Conservation (phyloP, 768 basidiomycete species). For the Russula sp. region DNA sequence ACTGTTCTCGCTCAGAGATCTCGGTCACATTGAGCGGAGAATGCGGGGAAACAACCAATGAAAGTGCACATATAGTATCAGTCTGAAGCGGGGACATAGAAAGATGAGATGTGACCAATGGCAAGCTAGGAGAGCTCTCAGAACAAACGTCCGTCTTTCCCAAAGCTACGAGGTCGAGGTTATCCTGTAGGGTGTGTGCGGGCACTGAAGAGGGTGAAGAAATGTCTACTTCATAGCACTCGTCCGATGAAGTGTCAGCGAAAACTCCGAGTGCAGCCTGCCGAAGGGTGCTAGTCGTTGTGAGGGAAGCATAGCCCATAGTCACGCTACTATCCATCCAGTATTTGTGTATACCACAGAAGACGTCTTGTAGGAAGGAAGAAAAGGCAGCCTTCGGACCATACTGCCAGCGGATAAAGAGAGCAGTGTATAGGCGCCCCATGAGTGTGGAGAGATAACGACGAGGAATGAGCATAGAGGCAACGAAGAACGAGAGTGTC, state of each 20-base stretch:
- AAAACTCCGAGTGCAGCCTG: not conserved
- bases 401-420: slow-evolving; percentile 11
- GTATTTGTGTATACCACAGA: slow-evolving; percentile 8
- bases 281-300: not conserved
- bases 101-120: not conserved
- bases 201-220: not conserved
- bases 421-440: slow-evolving; percentile 13
- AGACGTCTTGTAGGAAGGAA: slow-evolving; percentile 15
- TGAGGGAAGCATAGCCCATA: not conserved
- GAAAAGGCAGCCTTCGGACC: slow-evolving; percentile 6
- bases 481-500: slow-evolving; percentile 11
- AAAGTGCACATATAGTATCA: not conserved
- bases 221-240: not conserved
- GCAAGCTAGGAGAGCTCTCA: not conserved
- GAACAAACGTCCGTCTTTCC: not conserved
- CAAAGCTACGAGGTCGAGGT: not conserved
- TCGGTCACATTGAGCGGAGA: not conserved
- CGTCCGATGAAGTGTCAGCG: not conserved
- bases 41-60: not conserved
- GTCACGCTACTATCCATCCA: slow-evolving; percentile 16
- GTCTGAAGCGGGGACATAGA: not conserved
- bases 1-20: not conserved
- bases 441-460: slow-evolving; percentile 1
- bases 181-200: not conserved
- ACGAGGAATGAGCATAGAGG: slow-evolving; percentile 3